Evolutionary conservation across 331 rosid species (phyloP), one percentile per base, ranked within the genome.

Genomic region (Acacia concinna): DNA sequence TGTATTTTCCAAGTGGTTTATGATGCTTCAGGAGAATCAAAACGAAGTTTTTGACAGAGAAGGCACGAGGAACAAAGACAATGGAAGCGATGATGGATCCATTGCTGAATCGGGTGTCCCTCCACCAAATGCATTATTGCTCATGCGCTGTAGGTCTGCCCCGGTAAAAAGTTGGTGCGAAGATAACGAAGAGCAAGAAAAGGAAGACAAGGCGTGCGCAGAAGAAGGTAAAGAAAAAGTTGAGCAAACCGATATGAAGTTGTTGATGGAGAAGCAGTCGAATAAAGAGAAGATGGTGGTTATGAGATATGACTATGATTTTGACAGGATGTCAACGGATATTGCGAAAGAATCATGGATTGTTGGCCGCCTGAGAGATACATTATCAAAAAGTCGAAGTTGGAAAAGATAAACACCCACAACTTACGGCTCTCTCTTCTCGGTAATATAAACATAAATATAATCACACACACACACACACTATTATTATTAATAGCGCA

Each of bases 121-220:
- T 5, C 98, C 98, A 4, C 82, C 97, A 62, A 95, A 91, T 77
- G 97, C 99, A 18, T 82, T 95, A 68, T 74, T 95, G 79, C 93
- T 95, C 6, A 95, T 95, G 99, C 89, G 97, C 4, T 93, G 99
- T 46, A 85, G 97, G 90, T 95, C 99, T 59, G 97, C 99, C 75
- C 99, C 97, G 5, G 94, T 92, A 11, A 91, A 88, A 81, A 88
- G 90, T 40, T 88, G 91, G 98, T 56, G 82, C 81, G 83, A 76
- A 79, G 86, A 73, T 82, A 84, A 81, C 3, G 80, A 31, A 2
- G 78, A 78, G 4, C 77, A 79, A 34, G 85, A 70, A 41, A 84
- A 81, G 30, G 83, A 82, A 27, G 81, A 80, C 14, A 0, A 9
- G 28, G 30, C 27, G 5, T 10, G 62, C 28, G 27, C 62, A 54